Conservation (phyloP, 345 rosid species). For the Hirschfeldia incana region DNA sequence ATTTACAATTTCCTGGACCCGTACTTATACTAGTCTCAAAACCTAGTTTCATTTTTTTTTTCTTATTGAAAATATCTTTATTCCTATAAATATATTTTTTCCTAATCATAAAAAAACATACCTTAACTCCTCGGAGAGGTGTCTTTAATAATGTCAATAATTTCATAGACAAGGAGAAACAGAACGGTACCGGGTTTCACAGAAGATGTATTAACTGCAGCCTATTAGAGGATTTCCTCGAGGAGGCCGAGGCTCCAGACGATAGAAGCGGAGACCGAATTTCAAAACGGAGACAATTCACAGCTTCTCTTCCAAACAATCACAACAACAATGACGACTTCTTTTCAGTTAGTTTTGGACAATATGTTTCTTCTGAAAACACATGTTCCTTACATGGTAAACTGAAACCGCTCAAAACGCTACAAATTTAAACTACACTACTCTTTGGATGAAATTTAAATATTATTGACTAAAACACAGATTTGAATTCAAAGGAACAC, state of each 20-base stretch:
- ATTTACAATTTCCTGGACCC: no score
- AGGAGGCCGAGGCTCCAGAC: constrained; percentile 47
- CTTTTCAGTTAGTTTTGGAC: background rate
- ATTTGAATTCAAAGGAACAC: constrained; percentile 26
- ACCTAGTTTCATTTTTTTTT: no score
- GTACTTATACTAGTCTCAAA: no score
- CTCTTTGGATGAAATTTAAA: background rate
- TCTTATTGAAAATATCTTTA: no score
- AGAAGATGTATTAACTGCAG: constrained; percentile 41
- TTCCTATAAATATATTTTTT: no score
- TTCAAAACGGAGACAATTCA: constrained; percentile 37
- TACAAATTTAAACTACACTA: background rate
- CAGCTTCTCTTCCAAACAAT: constrained; percentile 12
- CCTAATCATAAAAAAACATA: no score
- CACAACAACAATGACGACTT: background rate
- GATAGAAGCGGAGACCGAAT: constrained; percentile 18
- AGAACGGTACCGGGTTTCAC: background rate
- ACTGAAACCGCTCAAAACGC: background rate
- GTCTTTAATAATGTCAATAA: constrained; percentile 15
- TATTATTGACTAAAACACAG: constrained; percentile 13
- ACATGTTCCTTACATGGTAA: constrained; percentile 21
- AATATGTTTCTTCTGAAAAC: background rate
- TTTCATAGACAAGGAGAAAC: constrained; percentile 11
- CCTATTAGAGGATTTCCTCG: constrained; percentile 57
- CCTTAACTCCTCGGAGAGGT: background rate